Evolutionary conservation across 2,329 filamentous ascomycete genomes (phyloP), one percentile per base, ranked within the genome.

Genomic region (Cladophialophora yegresii): DNA sequence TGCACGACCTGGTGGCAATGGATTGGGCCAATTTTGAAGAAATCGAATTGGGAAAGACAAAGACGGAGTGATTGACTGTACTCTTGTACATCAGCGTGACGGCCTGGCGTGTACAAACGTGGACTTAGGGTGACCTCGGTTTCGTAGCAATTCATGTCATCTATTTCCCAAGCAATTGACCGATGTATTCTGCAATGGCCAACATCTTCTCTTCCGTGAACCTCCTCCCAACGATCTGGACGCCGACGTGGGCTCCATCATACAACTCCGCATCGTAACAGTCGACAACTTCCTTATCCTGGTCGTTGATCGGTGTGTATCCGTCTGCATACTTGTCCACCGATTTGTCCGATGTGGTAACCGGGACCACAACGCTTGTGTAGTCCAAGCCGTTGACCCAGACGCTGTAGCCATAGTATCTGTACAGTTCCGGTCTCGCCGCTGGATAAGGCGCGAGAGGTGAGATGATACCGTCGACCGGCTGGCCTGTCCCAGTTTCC

Each of bases 131-230:
- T 6, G 3, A 28, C 26, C 26, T 28, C 26, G 22, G 47, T 26
- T 16, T 13, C 22, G 1, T 50, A 5, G 47, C 23, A 12, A 33
- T 16, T 50, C 12, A n/a, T 36, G 2, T 33, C 28, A 50, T 45
- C 57, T 65, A 69, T 62, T 67, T 67, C 53, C 63, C 67, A 1
- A 69, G 23, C 45, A 68, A 51, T 13, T 58, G 40, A 28, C 74
- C 72, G 33, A 80, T 67, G 65, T 80, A 77, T 61, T 81, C 78
- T 1, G 78, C 78, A 63, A 82, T 71, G 0, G 77, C 77, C 61
- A 81, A 71, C 50, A 82, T 76, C 69, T 82, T 84, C 73, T 84
- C 82, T 69, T 84, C 82, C 61, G 83, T 77, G 58, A 81, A 77
- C 49, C 80, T 77, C n/a, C 82, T 74, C 4, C 77, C 80, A 6